A percentile compares a stretch with the other conserved stretches of the same genome.
These are phyloP conservation scores for Xylariales sp. DNA, from an alignment of 2,329 filamentous ascomycete species.

Conservation along the genomic window DNA sequence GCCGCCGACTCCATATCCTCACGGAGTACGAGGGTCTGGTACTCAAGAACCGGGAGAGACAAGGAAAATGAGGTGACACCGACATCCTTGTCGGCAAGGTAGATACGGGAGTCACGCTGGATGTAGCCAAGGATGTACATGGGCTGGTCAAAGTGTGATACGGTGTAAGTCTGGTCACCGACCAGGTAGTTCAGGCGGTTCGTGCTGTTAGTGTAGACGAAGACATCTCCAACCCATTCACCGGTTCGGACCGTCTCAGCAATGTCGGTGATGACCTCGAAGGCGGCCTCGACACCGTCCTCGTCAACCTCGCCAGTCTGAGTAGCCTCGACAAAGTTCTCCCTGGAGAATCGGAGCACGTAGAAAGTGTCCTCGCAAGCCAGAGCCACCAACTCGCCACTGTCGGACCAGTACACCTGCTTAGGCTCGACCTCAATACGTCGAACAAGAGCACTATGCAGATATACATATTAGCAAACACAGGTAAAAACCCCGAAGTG, in stretches of 20 bases:
- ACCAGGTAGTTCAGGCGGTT: conserved; percentile 98
- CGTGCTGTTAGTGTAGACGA: conserved; percentile 96
- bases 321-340: conserved; percentile 79
- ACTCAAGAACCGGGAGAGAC: conserved; percentile 89
- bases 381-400: conserved; percentile 85
- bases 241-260: conserved; percentile 91
- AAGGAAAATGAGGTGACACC: conserved; percentile 85
- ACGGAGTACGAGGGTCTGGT: conserved; percentile 91
- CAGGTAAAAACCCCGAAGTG: no score
- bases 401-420: conserved; percentile 93
- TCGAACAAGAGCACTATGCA: conserved; percentile 77
- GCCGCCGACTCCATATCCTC: conserved; percentile 89
- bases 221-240: conserved; percentile 97
- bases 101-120: conserved; percentile 89
- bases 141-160: conserved; percentile 92
- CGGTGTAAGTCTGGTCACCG: conserved; percentile 95
- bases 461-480: no score
- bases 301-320: conserved; percentile 79
- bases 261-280: conserved; percentile 94
- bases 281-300: conserved; percentile 91
- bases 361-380: conserved; percentile 96
- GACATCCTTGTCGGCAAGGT: conserved; percentile 94
- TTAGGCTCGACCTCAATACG: conserved; percentile 79
- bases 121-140: conserved; percentile 97
- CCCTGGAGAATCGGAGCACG: conserved; percentile 84